These are phyloP conservation scores for Geum urbanum DNA, from an alignment of 306 rosid species.

Conservation along the genomic window DNA sequence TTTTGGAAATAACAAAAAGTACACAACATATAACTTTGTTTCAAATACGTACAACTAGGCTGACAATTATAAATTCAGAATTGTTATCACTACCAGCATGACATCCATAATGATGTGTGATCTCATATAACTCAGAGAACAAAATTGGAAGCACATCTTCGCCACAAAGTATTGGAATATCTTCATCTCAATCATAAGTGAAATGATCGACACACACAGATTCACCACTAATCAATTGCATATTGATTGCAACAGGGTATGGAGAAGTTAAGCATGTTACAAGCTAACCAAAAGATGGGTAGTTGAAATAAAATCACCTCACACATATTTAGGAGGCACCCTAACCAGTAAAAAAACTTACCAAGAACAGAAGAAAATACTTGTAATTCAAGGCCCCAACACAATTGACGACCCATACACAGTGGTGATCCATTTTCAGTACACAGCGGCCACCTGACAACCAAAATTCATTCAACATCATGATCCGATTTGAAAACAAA, in stretches of 20 bases:
- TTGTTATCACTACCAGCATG: not conserved
- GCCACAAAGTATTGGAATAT: not conserved
- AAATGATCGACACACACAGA: not conserved
- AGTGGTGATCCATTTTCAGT: constrained; percentile 99
- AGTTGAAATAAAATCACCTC: constrained; percentile 10
- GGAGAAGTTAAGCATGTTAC: not conserved
- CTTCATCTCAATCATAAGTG: not conserved
- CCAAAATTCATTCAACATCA: constrained; percentile 17
- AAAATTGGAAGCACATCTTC: not conserved
- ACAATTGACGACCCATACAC: constrained; percentile 99
- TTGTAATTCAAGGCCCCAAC: constrained; percentile 95
- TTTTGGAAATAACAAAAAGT: not conserved
- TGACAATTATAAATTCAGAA: not conserved
- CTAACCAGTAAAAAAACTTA: constrained; percentile 35
- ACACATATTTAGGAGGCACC: not conserved
- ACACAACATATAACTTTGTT: not conserved
- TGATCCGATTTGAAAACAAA: not conserved
- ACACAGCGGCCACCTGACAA: constrained; percentile 93
- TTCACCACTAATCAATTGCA: not conserved
- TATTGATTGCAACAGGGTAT: not conserved
- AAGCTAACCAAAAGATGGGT: constrained; percentile 14
- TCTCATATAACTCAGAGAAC: not conserved
- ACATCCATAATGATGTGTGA: not conserved
- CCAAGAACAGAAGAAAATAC: constrained; percentile 92
- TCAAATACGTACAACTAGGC: not conserved